Base-by-base conservation (phyloP, 208 protist genomes). In the Trypanosoma grayi region DNA sequence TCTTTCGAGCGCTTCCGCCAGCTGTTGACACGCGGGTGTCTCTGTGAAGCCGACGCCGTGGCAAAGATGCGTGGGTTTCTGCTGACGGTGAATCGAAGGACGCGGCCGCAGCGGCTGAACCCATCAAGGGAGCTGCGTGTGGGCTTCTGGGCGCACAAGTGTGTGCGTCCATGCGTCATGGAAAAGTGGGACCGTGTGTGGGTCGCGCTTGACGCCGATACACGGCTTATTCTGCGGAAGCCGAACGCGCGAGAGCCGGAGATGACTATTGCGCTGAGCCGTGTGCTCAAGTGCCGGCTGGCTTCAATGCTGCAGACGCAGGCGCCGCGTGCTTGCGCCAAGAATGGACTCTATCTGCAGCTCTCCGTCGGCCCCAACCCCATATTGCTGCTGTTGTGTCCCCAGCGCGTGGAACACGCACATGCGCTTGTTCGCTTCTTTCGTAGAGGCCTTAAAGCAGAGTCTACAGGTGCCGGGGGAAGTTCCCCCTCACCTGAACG, bases 71-170 rank as follows among this genome's bases (percentile, higher is more conserved):
- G 44, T 0, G 57, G 44, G 7, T 43, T 62, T 39, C 3, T 62
- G 11, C 28, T 18, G 14, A 3, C n/a, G 1, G 25, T 28, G n/a
- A 30, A 25, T 39, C 25, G 20, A 28, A 31, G 53, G n/a, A 14
- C 33, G 25, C 13, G 30, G 8, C 44, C 31, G 8, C 20, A 25
- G 34, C 57, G 33, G 6, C 33, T 62, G 13, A 62, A 5, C 9
- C 1, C 30, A 4, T 6, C 18, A 18, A 33, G 53, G 70, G 50
- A 55, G 57, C 37, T 82, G 24, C 31, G 66, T 25, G 37, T 58
- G n/a, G 77, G 85, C 39, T 92, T 92, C 43, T 86, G 81, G 78
- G 72, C 69, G 10, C 63, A 85, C 59, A 67, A 72, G 11, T 81
- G 73, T 44, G 30, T 88, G 11, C 64, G 66, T 10, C 85, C 85